Conservation (phyloP, 306 rosid genomes). For the Quercus aquifolioides region DNA sequence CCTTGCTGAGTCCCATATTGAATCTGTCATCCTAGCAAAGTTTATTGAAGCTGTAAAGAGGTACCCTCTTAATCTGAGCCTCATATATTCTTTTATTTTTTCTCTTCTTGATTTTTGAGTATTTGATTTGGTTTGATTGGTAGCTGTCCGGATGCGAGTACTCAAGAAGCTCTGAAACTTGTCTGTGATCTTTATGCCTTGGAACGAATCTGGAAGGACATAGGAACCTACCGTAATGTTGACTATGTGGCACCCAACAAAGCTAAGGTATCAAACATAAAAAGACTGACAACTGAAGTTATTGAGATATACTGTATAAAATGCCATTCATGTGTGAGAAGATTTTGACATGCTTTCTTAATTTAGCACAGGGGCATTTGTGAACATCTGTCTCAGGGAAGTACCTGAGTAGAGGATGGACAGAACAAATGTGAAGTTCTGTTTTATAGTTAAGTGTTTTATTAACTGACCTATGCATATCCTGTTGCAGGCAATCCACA, state of each 20-base stretch:
- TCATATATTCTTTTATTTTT: conserved; percentile 7
- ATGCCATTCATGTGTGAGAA: background rate
- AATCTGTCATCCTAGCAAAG: conserved; percentile 83
- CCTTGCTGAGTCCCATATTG: conserved; percentile 92
- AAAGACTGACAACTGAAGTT: background rate
- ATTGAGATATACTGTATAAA: background rate
- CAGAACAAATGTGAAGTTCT: background rate
- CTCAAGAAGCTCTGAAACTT: conserved; percentile 85
- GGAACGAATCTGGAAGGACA: conserved; percentile 94
- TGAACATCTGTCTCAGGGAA: background rate
- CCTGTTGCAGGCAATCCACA: conserved; percentile 78
- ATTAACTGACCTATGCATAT: conserved; percentile 8
- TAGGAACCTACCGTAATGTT: conserved; percentile 96
- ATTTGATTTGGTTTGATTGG: conserved; percentile 17
- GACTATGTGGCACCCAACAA: conserved; percentile 96
- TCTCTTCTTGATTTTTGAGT: conserved; percentile 8
- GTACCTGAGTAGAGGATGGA: background rate
- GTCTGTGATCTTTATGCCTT: conserved; percentile 91
- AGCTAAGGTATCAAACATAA: conserved; percentile 67
- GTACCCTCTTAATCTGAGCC: conserved; percentile 37
- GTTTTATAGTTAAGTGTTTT: background rate
- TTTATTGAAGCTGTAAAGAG: conserved; percentile 84
- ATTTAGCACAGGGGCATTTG: background rate
- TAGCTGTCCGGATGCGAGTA: conserved; percentile 77
- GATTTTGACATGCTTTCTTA: background rate